Conservation (phyloP, 2,329 filamentous ascomycete genomes). For the Hirsutella thompsonii region DNA sequence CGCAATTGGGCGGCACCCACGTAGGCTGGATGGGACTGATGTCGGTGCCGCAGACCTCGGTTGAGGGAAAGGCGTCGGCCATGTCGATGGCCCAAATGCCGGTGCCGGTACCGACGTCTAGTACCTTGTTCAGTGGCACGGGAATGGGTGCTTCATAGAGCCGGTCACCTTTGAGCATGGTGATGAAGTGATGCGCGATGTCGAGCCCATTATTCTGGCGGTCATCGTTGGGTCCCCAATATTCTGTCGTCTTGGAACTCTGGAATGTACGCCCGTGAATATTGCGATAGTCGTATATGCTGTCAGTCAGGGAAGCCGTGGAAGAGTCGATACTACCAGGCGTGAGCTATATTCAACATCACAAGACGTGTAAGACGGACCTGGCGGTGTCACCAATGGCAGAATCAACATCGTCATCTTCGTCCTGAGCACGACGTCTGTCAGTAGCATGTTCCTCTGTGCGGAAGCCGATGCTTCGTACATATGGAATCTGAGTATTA, state of each 20-base stretch:
- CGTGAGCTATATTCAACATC: neutral
- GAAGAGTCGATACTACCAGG: conserved; percentile 10
- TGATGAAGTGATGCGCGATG: conserved; percentile 13
- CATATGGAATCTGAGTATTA: conserved; percentile 8
- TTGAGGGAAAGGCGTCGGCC: conserved; percentile 28
- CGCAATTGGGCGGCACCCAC: conserved; percentile 23
- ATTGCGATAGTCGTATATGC: conserved; percentile 18
- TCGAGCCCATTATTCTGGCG: conserved; percentile 12
- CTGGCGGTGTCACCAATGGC: conserved; percentile 9
- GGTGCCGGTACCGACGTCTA: conserved; percentile 43
- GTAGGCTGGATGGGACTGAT: conserved; percentile 42
- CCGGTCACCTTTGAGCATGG: conserved; percentile 9
- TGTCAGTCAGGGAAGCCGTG: conserved; percentile 18
- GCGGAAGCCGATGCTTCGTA: neutral
- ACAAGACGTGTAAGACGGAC: neutral
- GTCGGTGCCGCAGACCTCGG: conserved; percentile 36
- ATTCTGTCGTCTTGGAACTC: conserved; percentile 13
- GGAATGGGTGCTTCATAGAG: conserved; percentile 5
- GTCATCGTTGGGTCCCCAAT: conserved; percentile 16
- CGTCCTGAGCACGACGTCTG: neutral
- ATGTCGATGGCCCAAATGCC: conserved; percentile 46
- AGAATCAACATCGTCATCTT: conserved; percentile 11
- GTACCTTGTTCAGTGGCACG: conserved; percentile 2
- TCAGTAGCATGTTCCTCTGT: neutral
- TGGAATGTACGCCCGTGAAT: conserved; percentile 19